phyloP scores from a whole-genome alignment of 1,284 basidiomycete genomes.

The Ganoderma resinaceum region DNA sequence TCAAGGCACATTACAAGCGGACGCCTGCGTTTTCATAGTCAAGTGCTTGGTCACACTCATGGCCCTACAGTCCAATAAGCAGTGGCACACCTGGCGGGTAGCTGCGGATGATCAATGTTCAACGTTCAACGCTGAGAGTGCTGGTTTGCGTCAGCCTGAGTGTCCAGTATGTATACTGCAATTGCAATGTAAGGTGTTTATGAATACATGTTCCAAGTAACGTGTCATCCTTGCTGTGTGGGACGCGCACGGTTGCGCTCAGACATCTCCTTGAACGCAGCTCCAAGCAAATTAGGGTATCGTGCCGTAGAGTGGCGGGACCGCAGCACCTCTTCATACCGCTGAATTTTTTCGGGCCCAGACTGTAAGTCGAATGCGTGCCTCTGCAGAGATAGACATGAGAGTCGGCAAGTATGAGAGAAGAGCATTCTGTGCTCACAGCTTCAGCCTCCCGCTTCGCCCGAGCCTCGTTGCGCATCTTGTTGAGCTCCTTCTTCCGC shows the following conservation, averaged over 20 bases:
- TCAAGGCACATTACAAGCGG: neutral
- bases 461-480: conserved; percentile 74
- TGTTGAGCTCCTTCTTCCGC: conserved; percentile 69
- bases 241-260: neutral
- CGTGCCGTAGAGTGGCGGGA: conserved; percentile 57
- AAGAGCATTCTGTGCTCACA: conserved; percentile 45
- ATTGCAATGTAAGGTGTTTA: neutral
- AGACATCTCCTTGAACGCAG: conserved; percentile 58
- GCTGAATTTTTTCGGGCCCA: conserved; percentile 69
- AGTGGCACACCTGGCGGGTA: neutral
- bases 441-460: conserved; percentile 61
- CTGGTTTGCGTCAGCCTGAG: neutral
- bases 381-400: conserved; percentile 49
- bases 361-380: conserved; percentile 73
- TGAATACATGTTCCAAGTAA: neutral
- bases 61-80: neutral
- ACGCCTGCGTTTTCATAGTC: neutral
- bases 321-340: conserved; percentile 66
- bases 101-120: neutral
- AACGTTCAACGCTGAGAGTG: neutral
- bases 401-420: conserved; percentile 13
- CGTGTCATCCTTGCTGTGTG: neutral
- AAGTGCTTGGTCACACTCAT: neutral
- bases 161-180: neutral
- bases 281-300: conserved; percentile 73